A percentile compares a stretch with the other conserved stretches of the same genome.
phyloP scores from a whole-genome alignment of 2,329 filamentous ascomycete genomes.

The Fusarium sp. region DNA sequence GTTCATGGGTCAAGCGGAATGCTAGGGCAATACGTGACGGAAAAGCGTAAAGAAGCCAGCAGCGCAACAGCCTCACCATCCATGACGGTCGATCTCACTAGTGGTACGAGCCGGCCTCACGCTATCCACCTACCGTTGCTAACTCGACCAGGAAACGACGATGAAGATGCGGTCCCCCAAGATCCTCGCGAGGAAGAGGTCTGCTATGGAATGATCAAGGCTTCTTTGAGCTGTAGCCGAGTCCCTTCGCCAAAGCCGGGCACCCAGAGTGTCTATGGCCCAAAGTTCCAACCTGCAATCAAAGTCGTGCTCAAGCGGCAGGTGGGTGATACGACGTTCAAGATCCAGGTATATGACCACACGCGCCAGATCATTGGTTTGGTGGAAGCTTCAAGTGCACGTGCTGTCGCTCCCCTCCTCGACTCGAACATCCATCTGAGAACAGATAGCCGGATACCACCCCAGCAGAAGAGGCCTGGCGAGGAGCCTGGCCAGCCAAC shows the following conservation, averaged over 20 bases:
- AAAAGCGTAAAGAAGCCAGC: slow-evolving; percentile 60
- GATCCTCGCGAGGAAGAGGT: slow-evolving; percentile 75
- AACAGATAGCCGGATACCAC: slow-evolving; percentile 75
- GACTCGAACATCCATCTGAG: slow-evolving; percentile 74
- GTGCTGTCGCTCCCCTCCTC: slow-evolving; percentile 75
- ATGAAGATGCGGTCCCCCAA: slow-evolving; percentile 65
- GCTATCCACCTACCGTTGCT: slow-evolving; percentile 7
- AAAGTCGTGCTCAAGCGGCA: slow-evolving; percentile 74
- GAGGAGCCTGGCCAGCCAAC: slow-evolving; percentile 71
- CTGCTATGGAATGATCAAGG: slow-evolving; percentile 81
- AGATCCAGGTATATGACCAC: slow-evolving; percentile 78
- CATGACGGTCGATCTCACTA: slow-evolving; percentile 67
- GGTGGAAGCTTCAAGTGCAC: slow-evolving; percentile 74
- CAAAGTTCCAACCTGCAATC: slow-evolving; percentile 74
- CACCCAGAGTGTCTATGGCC: slow-evolving; percentile 64
- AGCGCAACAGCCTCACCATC: slow-evolving; percentile 43
- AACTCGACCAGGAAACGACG: slow-evolving; percentile 55
- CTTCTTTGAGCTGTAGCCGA: slow-evolving; percentile 70
- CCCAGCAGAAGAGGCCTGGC: slow-evolving; percentile 67
- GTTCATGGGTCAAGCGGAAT: slow-evolving; percentile 60
- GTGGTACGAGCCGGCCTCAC: slow-evolving; percentile 49
- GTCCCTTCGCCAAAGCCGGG: slow-evolving; percentile 76
- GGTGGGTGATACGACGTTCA: slow-evolving; percentile 62
- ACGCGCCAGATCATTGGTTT: slow-evolving; percentile 76
- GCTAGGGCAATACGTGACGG: slow-evolving; percentile 72